Base-by-base conservation (phyloP, 805 yeast genomes). In the Candida morakotiae region DNA sequence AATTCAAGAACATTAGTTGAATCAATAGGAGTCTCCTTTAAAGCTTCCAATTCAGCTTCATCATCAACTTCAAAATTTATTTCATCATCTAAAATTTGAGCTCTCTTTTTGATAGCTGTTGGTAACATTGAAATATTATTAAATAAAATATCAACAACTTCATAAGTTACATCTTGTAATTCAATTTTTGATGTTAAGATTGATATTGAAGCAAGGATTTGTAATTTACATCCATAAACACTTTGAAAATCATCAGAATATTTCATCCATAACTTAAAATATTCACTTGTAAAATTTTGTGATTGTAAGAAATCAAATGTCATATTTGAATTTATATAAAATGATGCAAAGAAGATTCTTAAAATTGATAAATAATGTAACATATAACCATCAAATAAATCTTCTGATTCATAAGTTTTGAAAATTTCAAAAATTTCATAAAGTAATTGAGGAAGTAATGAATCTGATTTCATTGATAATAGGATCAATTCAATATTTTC, bases 1-100 rank as follows among this genome's bases (percentile, higher is more conserved):
- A 77, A 75, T 11, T 69, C 68, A 58, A 80, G 87, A 3, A 84
- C 81, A 53, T 91, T 84, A 34, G 88, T 62, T 28, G 69, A 65
- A 53, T 91, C 97, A 33, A 93, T 70, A 3, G 94, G 81, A 1
- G 91, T 83, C 46, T 81, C 83, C 18, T 84, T 75, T 53, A 84
- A 67, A 8, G 96, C 96, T 52, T 89, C 97, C 31, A 81, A 79
- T 31, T 85, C 70, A 7, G 84, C 93, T 34, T 83, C 93, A 25
- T 58, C 67, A 8, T 47, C 59, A 15, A 53, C 58, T 24, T 50
- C 63, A 18, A 53, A 58, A 24, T 53, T 62, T 16, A 46, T 60
- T 31, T 67, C 75, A 38, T 54, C 62, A 34, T 66, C 64, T 37
- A 73, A 43, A 17, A 75, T 56, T 40, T 64, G 69, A 33, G 69